These are phyloP conservation scores for Candida germanica DNA, from an alignment of 805 yeast species.

Conservation along the genomic window DNA sequence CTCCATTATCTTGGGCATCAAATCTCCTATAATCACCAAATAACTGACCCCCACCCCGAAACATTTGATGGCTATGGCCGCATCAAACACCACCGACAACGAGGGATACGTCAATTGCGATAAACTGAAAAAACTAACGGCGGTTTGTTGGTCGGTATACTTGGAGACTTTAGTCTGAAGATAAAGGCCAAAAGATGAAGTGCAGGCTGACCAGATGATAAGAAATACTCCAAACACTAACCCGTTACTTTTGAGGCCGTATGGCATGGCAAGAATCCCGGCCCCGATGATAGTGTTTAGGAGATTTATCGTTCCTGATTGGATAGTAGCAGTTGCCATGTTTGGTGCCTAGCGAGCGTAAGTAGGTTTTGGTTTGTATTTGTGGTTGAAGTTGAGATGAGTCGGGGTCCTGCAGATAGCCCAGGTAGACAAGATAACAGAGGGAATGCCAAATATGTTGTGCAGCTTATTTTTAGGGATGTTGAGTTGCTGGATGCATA, in stretches of 20 bases:
- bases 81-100: constrained; percentile 66
- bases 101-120: constrained; percentile 65
- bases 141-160: constrained; percentile 40
- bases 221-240: constrained; percentile 39
- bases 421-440: too few relatives aligned
- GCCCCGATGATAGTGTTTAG: constrained; percentile 62
- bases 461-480: too few relatives aligned
- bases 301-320: constrained; percentile 50
- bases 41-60: constrained; percentile 76
- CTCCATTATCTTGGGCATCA: constrained; percentile 60
- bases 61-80: constrained; percentile 73
- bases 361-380: too few relatives aligned
- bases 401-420: too few relatives aligned
- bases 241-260: constrained; percentile 55
- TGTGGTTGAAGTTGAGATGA: too few relatives aligned
- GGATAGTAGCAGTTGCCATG: constrained; percentile 36
- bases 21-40: constrained; percentile 71
- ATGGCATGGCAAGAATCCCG: constrained; percentile 71
- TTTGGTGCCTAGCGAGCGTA: too few relatives aligned
- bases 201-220: constrained; percentile 41
- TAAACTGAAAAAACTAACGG: constrained; percentile 44
- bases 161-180: constrained; percentile 58
- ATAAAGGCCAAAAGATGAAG: constrained; percentile 58
- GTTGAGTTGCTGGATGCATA: too few relatives aligned
- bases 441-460: too few relatives aligned